Conservation (phyloP, 257 asterid genomes). For the Solanum bukasovii region DNA sequence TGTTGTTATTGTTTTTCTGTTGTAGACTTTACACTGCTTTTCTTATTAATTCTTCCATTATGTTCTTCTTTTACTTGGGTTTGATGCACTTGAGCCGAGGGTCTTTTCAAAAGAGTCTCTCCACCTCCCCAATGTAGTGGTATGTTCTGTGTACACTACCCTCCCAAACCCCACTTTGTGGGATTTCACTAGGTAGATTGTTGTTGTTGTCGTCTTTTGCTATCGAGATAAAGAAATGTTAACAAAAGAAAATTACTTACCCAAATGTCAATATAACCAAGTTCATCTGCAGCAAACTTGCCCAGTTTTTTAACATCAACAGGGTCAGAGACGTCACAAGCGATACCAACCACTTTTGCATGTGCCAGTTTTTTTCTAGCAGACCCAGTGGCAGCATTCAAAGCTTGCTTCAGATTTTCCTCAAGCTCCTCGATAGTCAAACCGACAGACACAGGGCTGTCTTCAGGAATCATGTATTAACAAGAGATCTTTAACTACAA, state of each 20-base stretch:
- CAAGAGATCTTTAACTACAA: background rate
- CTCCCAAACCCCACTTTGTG: background rate
- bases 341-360: slow-evolving; percentile 74
- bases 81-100: background rate
- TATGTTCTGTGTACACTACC: background rate
- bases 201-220: background rate
- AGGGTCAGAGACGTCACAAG: slow-evolving; percentile 91
- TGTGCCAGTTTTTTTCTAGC: slow-evolving; percentile 33
- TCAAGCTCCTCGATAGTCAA: slow-evolving; percentile 63
- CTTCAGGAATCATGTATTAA: slow-evolving; percentile 19
- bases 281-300: slow-evolving; percentile 52
- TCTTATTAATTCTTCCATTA: background rate
- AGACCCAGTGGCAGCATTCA: slow-evolving; percentile 31
- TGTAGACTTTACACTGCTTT: no score
- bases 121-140: background rate
- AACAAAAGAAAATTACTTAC: slow-evolving; percentile 22
- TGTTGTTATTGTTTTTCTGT: background rate
- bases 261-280: slow-evolving; percentile 84
- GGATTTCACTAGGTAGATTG: background rate
- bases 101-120: background rate
- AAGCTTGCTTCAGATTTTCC: slow-evolving; percentile 58
- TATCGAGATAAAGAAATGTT: background rate
- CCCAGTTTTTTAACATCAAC: slow-evolving; percentile 70
- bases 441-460: slow-evolving; percentile 77
- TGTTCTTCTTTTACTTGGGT: background rate